Percentiles rank a stretch among this genome's conserved stretches.
Evolutionary conservation across 2,329 filamentous ascomycete genomes (phyloP).

Genomic region (Ophiostoma ulmi): DNA sequence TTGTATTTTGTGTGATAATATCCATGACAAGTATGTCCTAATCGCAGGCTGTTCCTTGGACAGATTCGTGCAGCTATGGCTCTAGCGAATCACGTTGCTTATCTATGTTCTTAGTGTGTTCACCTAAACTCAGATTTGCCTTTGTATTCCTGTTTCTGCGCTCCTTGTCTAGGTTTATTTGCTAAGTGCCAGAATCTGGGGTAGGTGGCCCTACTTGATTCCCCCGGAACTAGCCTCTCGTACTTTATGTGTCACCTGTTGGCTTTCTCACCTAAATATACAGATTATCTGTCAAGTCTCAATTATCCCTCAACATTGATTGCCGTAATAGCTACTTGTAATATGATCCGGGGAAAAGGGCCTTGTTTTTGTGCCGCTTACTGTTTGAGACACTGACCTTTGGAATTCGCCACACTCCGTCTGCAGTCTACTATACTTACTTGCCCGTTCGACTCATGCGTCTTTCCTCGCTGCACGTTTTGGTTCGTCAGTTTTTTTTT

Average conservation of each 20-base stretch:
- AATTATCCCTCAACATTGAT: not conserved
- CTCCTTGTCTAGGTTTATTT: not conserved
- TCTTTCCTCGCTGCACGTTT: not conserved
- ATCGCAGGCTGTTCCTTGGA: not conserved
- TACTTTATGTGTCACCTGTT: conserved; percentile 6
- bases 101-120: not conserved
- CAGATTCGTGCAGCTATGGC: not conserved
- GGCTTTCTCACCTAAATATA: not conserved
- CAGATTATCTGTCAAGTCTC: not conserved
- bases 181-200: not conserved
- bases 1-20: conserved; percentile 33
- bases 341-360: not conserved
- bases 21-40: not conserved
- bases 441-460: not conserved
- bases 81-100: not conserved
- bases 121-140: not conserved
- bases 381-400: not conserved
- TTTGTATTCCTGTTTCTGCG: not conserved
- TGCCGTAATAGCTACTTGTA: conserved; percentile 1
- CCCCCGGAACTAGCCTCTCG: not conserved
- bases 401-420: not conserved
- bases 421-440: not conserved
- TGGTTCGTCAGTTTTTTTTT: not conserved
- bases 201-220: not conserved
- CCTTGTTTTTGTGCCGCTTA: not conserved